Conservation (phyloP, 1,284 basidiomycete genomes). For the Apiotrichum akiyoshidainum region DNA sequence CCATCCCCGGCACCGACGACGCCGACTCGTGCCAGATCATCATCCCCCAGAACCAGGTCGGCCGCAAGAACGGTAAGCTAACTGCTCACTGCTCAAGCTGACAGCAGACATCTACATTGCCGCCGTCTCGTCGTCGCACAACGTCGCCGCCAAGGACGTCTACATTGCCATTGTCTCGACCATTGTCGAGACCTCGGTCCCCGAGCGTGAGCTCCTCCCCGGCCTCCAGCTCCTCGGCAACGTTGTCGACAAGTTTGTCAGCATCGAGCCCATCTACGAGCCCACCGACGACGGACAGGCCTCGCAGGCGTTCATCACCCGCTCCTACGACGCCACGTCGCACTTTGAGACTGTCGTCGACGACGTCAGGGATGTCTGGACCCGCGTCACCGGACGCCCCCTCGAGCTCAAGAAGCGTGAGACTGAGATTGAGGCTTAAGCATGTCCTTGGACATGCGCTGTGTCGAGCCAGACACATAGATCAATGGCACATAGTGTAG, state of each 20-base stretch:
- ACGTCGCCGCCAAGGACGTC: slow-evolving; percentile 91
- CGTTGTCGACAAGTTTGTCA: slow-evolving; percentile 96
- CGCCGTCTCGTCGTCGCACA: slow-evolving; percentile 93
- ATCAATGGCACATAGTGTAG: background rate
- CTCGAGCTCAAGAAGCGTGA: slow-evolving; percentile 51
- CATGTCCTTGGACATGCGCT: background rate
- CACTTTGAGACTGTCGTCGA: slow-evolving; percentile 98
- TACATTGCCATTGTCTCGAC: slow-evolving; percentile 98
- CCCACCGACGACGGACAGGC: slow-evolving; percentile 73
- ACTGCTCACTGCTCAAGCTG: slow-evolving; percentile 1
- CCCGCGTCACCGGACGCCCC: slow-evolving; percentile 60
- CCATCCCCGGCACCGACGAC: slow-evolving; percentile 95
- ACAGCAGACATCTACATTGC: slow-evolving; percentile 94
- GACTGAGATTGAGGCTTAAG: slow-evolving; percentile 25
- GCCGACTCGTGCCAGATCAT: slow-evolving; percentile 90
- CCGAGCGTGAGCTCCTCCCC: slow-evolving; percentile 87
- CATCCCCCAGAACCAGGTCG: slow-evolving; percentile 98
- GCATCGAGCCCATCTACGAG: slow-evolving; percentile 81
- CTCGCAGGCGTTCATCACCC: slow-evolving; percentile 94
- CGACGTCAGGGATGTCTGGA: slow-evolving; percentile 91
- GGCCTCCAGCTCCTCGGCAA: slow-evolving; percentile 89
- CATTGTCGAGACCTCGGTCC: slow-evolving; percentile 87
- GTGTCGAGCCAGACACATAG: background rate
- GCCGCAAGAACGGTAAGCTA: slow-evolving; percentile 80
- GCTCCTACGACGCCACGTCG: slow-evolving; percentile 95